A percentile compares a stretch with the other conserved stretches of the same genome.
Conservation (phyloP, 129 eudicot genomes). For the Logfia minima region DNA sequence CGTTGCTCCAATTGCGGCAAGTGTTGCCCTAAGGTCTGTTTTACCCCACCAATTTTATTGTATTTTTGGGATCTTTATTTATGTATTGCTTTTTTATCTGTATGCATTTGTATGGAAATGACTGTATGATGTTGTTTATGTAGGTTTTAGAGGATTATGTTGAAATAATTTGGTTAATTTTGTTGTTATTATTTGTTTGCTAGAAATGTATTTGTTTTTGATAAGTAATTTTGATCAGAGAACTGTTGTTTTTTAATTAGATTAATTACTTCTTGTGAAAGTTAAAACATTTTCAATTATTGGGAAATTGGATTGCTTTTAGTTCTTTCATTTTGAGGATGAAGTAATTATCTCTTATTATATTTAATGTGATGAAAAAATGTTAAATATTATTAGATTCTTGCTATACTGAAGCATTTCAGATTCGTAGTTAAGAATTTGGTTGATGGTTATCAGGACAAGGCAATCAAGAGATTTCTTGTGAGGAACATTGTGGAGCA, state of each 20-base stretch:
- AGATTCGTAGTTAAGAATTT: not conserved
- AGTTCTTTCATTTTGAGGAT: not conserved
- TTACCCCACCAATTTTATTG: not conserved
- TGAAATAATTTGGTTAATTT: not conserved
- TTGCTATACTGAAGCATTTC: not conserved
- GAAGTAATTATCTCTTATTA: not conserved
- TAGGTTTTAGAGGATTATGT: not conserved
- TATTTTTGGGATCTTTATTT: too few species aligned
- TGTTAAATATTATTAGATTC: not conserved
- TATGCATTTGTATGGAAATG: not conserved
- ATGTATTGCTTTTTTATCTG: not conserved
- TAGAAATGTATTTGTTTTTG: not conserved
- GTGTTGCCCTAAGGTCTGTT: conserved; percentile 71
- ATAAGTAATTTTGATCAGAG: not conserved
- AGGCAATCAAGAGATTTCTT: conserved; percentile 81
- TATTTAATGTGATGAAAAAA: not conserved
- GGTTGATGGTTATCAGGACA: conserved; percentile 44
- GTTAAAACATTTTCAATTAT: not conserved
- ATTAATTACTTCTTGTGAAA: not conserved
- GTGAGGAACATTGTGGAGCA: conserved; percentile 92
- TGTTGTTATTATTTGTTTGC: not conserved
- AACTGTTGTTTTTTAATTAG: not conserved
- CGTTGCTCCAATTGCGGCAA: conserved; percentile 82
- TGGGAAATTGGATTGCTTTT: not conserved
- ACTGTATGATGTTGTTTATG: not conserved